Conservation (phyloP, 2,329 filamentous ascomycete genomes). For the Penicillium vulpinum region DNA sequence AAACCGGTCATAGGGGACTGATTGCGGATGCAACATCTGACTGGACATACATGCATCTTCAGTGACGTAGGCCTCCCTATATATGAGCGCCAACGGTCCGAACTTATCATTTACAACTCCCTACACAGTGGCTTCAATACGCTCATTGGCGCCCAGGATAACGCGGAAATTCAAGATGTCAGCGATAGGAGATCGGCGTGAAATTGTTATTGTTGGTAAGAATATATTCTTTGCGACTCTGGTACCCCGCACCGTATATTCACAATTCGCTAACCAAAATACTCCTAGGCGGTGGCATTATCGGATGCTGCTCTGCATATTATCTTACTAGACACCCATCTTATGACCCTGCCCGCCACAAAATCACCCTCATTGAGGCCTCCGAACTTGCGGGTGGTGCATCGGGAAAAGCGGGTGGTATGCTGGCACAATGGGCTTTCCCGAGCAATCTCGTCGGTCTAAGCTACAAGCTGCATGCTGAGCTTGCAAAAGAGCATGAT, state of each 20-base stretch:
- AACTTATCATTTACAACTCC: not conserved
- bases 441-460: constrained; percentile 79
- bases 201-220: constrained; percentile 46
- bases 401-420: constrained; percentile 89
- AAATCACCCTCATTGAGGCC: constrained; percentile 84
- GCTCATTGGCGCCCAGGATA: constrained; percentile 15
- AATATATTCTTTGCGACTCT: not conserved
- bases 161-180: constrained; percentile 33
- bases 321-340: constrained; percentile 82
- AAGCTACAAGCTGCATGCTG: constrained; percentile 77
- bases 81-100: constrained; percentile 1
- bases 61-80: constrained; percentile 32
- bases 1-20: constrained; percentile 1
- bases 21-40: constrained; percentile 27
- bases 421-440: constrained; percentile 90
- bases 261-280: constrained; percentile 15
- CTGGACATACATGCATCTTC: constrained; percentile 11
- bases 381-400: constrained; percentile 83
- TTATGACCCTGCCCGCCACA: constrained; percentile 73
- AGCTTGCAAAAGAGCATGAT: constrained; percentile 80
- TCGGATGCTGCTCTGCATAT: constrained; percentile 88
- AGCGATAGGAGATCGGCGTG: constrained; percentile 30
- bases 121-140: constrained; percentile 28
- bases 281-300: constrained; percentile 77
- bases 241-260: constrained; percentile 25